A percentile compares a stretch with the other conserved stretches of the same genome.
Conservation (phyloP, 1,284 basidiomycete species). For the Schizopora paradoxa region DNA sequence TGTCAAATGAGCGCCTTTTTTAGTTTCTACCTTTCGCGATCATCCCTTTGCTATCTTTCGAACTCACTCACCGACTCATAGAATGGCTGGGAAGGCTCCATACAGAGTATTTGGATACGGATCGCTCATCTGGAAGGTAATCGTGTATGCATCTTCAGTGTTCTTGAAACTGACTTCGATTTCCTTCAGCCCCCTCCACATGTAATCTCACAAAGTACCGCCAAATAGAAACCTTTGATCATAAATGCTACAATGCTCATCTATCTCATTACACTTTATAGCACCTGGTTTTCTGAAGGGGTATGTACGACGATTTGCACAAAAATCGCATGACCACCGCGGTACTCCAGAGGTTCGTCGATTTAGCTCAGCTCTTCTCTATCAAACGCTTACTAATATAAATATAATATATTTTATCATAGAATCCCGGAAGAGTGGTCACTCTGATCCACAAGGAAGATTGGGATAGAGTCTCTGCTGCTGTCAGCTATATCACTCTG, state of each 20-base stretch:
- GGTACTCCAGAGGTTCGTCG: slow-evolving; percentile 66
- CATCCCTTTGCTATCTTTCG: too few relatives aligned
- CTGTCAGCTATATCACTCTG: slow-evolving; percentile 36
- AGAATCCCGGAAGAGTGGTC: slow-evolving; percentile 82
- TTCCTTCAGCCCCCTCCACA: slow-evolving; percentile 66
- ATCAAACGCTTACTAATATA: not conserved
- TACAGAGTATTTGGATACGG: slow-evolving; percentile 79
- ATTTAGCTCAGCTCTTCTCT: not conserved
- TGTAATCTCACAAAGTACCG: slow-evolving; percentile 50
- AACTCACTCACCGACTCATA: too few relatives aligned
- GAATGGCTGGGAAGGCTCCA: slow-evolving; percentile 19
- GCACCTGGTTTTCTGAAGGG: slow-evolving; percentile 81
- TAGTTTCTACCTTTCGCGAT: too few relatives aligned
- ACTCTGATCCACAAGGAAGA: slow-evolving; percentile 82
- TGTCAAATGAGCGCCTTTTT: too few relatives aligned
- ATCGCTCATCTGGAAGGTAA: slow-evolving; percentile 76
- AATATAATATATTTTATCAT: slow-evolving; percentile 5
- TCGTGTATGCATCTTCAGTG: slow-evolving; percentile 6
- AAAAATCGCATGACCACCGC: slow-evolving; percentile 83
- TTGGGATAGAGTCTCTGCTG: slow-evolving; percentile 68
- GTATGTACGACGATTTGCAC: slow-evolving; percentile 81
- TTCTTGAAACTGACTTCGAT: slow-evolving; percentile 8
- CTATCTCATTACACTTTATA: slow-evolving; percentile 23
- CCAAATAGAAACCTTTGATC: not conserved
- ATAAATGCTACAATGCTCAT: not conserved